These are phyloP conservation scores for Melanomma pulvis-pyrius DNA, from an alignment of 495 filamentous ascomycete species.

Conservation along the genomic window DNA sequence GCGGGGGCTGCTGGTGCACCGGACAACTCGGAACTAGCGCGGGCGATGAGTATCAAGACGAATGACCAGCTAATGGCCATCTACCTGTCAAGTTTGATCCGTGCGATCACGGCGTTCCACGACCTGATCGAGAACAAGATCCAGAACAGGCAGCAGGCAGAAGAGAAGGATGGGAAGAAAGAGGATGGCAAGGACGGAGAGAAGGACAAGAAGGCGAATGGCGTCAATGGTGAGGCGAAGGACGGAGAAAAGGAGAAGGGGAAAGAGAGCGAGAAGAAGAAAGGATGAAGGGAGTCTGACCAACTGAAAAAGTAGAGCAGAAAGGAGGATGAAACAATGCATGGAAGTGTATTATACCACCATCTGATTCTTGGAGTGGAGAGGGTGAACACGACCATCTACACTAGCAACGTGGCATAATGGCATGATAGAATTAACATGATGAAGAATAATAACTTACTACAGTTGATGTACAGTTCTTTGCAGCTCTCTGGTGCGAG, in stretches of 20 bases:
- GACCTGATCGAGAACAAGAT: constrained; percentile 99
- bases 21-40: constrained; percentile 78
- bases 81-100: constrained; percentile 92
- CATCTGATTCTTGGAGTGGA: background rate
- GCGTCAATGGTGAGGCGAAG: constrained; percentile 57
- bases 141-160: constrained; percentile 94
- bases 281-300: constrained; percentile 28
- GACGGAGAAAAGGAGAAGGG: constrained; percentile 60
- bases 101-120: constrained; percentile 98
- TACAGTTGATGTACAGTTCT: background rate
- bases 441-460: background rate
- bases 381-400: background rate
- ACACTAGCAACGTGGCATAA: constrained; percentile 1
- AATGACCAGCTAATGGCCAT: constrained; percentile 99
- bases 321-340: background rate
- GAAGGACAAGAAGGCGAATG: constrained; percentile 59
- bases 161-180: constrained; percentile 87
- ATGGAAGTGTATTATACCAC: constrained; percentile 21
- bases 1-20: constrained; percentile 53
- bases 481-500: no score
- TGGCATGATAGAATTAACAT: constrained; percentile 16
- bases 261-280: constrained; percentile 60
- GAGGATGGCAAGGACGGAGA: constrained; percentile 64
- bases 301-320: background rate
- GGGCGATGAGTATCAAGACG: constrained; percentile 98